phyloP scores from a whole-genome alignment of 176 grass and related monocot species.

The Oryza longistaminata region DNA sequence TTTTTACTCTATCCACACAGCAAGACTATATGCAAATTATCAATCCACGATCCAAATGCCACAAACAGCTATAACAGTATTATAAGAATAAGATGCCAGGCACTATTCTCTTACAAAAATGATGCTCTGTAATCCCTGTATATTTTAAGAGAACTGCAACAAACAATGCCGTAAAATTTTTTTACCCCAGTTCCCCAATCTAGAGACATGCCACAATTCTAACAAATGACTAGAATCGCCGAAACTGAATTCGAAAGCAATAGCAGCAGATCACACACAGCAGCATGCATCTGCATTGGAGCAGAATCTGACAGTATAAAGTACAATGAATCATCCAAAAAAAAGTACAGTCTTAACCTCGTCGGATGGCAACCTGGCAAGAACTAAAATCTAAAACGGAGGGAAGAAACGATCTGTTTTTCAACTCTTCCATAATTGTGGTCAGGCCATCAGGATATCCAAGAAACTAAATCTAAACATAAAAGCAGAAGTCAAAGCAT shows the following conservation, averaged over 20 bases:
- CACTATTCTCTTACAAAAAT: neutral
- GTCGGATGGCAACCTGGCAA: neutral
- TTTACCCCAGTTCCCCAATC: neutral
- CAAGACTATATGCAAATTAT: neutral
- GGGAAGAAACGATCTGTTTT: neutral
- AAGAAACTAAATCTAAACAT: neutral
- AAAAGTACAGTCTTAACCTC: neutral
- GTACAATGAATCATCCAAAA: neutral
- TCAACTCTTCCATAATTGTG: neutral
- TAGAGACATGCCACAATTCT: neutral
- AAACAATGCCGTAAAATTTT: neutral
- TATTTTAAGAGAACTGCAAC: neutral
- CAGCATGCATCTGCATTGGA: slow-evolving; percentile 17
- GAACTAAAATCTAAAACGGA: neutral
- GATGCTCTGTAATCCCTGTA: neutral
- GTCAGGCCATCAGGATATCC: neutral
- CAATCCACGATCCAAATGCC: neutral
- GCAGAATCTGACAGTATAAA: slow-evolving; percentile 6
- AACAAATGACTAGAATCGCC: neutral
- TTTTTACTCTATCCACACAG: neutral
- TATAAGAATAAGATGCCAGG: neutral
- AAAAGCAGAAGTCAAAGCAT: neutral
- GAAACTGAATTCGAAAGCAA: neutral
- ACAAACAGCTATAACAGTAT: neutral
- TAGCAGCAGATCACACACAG: neutral